Evolutionary conservation across 2,329 filamentous ascomycete species (phyloP), one percentile per base, ranked within the genome.

Genomic region (Rachicladosporium sp.): DNA sequence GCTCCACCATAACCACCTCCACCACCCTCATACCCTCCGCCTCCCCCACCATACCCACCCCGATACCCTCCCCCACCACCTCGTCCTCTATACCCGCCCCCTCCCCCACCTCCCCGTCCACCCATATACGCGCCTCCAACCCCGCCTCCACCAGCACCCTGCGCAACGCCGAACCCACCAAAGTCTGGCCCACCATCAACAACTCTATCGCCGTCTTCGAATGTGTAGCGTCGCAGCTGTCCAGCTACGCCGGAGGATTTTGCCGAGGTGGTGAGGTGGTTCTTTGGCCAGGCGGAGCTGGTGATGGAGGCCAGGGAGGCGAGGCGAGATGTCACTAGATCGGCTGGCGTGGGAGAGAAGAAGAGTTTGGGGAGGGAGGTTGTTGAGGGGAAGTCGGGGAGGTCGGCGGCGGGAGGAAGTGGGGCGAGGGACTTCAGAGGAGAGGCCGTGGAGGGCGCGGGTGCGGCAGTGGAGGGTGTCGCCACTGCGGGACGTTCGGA

Each of bases 251-350:
- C 15, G 5, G 15, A 19, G 5, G 15, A 19, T 5, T 19, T 19
- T 5, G 15, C 15, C 3, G 15, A 19, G n/a, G 35, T 35, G 19
- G 35, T 33, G 19, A 34, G 35, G 21, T 34, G 29, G 29, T 33
- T 33, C 27, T 40, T 40, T 50, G 49, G 37, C 15, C 65, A 69
- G 33, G 65, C 59, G 10, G 59, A 50, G 40, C 57, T 61, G 9
- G 64, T 68, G 37, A 58, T 57, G 4, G 59, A 53, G 10, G 71
- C 67, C n/a, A 82, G 65, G 37, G 68, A 67, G 41, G 79, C 74
- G 4, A 87, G 63, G 9, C 89, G 76, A 34, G 71, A 69, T 10
- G 73, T 68, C 1, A 74, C 80, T 4, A 87, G 63, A 0, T 78
- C 72, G 4, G 76, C 69, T 0, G 75, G 58, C 1, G 86, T 82